Base-by-base conservation (phyloP, 2,329 filamentous ascomycete genomes). In the Pseudogymnoascus sp. region DNA sequence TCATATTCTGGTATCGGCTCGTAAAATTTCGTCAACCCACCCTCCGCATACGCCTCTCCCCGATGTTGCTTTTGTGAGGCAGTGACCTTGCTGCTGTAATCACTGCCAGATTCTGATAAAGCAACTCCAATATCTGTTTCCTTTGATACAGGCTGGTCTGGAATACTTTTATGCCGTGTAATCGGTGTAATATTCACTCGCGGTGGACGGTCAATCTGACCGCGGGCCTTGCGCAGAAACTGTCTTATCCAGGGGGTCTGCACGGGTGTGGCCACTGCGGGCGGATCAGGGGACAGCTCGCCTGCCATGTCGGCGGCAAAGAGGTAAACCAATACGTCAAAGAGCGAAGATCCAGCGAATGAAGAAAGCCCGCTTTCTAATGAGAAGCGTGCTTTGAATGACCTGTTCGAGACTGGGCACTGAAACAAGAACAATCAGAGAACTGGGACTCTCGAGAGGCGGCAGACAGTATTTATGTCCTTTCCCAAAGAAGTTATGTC, bases 1-100 rank as follows among this genome's bases (percentile, higher is more conserved):
- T 69, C 67, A 63, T 66, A 68, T 2, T 41, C 61, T 9, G 61
- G 61, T 15, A 63, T 63, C 12, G 67, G 67, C 9, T 64, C 61
- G 56, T 68, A 68, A 28, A 66, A 55, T 57, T 67, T 65, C 1
- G 63, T 59, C 19, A 15, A 30, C 13, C 57, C 57, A 48, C 57
- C 57, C 18, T 48, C 41, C 4, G 41, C 41, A 8, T 15, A 48
- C 3, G 41, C 41, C 18, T 48, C 41, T 28, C 41, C 41, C 5
- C 41, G 41, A 10, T 48, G 41, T 28, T 48, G 41, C 13, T 28
- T 28, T n/a, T 48, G 41, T 2, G 18, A 2, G n/a, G 23, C 41
- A 13, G 28, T 23, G 8, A 23, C 41, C 3, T 15, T 30, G 28
- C 41, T 48, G 23, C 23, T 48, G 28, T 48, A 28, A 10, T 48